These are phyloP conservation scores for Monascus purpureus DNA, from an alignment of 495 filamentous ascomycete genomes.

Conservation along the genomic window DNA sequence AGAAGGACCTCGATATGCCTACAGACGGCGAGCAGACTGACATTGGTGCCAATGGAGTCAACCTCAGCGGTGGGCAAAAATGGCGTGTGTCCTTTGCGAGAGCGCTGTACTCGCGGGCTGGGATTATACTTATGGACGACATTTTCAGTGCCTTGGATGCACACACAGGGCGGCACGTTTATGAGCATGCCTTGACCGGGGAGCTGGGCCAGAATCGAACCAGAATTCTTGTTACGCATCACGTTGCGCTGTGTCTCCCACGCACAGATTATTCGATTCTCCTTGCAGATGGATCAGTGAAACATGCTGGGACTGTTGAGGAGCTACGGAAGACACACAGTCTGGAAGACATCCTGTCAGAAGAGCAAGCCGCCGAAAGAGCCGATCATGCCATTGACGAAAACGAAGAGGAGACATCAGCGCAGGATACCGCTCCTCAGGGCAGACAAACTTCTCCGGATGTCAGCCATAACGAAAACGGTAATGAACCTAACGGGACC, in stretches of 20 bases:
- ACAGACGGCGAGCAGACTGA: constrained; percentile 59
- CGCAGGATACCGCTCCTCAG: no score
- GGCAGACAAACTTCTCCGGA: no score
- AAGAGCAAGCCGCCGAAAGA: constrained; percentile 27
- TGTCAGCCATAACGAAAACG: no score
- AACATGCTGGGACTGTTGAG: constrained; percentile 38
- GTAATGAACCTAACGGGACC: constrained; percentile 14
- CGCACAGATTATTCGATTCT: constrained; percentile 56
- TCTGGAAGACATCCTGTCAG: constrained; percentile 44
- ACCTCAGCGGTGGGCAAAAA: constrained; percentile 63
- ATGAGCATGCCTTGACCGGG: constrained; percentile 57
- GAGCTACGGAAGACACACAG: constrained; percentile 32
- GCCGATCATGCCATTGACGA: constrained; percentile 5
- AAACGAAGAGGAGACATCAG: background rate
- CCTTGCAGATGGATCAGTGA: constrained; percentile 47
- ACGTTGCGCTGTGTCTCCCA: constrained; percentile 55
- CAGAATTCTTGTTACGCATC: constrained; percentile 65
- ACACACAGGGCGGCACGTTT: constrained; percentile 62
- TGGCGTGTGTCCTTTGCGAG: constrained; percentile 66
- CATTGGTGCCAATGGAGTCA: constrained; percentile 68
- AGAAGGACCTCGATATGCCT: constrained; percentile 59
- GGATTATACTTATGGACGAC: constrained; percentile 63
- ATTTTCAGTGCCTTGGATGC: constrained; percentile 55
- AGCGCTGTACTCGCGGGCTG: constrained; percentile 66
- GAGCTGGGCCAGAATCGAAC: constrained; percentile 53